Evolutionary conservation across 768 basidiomycete genomes (phyloP), one percentile per base, ranked within the genome.

Genomic region (Termitomyces titanicus): DNA sequence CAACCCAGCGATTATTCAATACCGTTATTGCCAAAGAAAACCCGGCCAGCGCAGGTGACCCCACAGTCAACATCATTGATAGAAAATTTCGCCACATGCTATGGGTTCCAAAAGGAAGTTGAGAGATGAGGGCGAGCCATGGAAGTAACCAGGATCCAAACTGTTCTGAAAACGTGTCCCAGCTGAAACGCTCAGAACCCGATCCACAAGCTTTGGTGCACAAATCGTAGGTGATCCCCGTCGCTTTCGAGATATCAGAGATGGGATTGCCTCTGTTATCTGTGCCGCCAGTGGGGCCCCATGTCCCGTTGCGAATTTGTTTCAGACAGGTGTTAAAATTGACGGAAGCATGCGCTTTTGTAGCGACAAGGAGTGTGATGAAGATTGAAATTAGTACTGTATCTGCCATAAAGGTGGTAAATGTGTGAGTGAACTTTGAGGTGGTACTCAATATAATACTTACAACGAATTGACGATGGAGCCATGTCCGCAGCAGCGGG

Each of bases 71-170:
- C 6, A 79, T 5, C 3, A 70, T 65, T 11, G 74, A 66, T 42
- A 71, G 62, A 22, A 76, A 56, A 45, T 76, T 73, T 22, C 74
- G 72, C 17, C 61, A 50, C n/a, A 47, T 64, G 38, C 64, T 62
- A 12, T 54, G 56, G 6, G 70, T 68, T 17, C 75, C 77, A 29
- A 74, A 79, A 4, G 76, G 77, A 20, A 79, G 68, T 47, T 76
- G 76, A 0, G 74, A 75, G 18, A 77, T 55, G 1, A 79, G 57
- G 2, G 74, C 74, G 9, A 77, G 70, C 61, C 70, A 75, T 12
- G 77, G 75, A 1, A 79, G 56, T 2, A 79, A 66, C 78, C 77
- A 79, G 0, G 73, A 53, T 11, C 66, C 61, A 55, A 71, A 76
- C 47, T 75, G 66, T 49, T 70, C 70, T 1, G 65, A 67, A 35